Evolutionary conservation across 352 stramenopile species (phyloP).

Genomic region (Phytophthora sp.): DNA sequence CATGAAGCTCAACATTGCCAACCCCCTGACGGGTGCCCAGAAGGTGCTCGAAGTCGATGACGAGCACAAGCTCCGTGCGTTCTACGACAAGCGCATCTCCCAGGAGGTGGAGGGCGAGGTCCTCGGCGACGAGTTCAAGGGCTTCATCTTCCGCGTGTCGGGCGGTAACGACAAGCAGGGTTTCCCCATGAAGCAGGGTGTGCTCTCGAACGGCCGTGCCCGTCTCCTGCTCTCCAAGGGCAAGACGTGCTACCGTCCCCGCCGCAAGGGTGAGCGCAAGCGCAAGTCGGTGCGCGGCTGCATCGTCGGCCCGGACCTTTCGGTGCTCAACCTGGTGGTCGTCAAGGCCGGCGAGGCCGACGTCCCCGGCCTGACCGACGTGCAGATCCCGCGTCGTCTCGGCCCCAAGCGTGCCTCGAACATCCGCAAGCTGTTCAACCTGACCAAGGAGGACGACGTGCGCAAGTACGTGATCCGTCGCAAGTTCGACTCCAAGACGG

Average conservation of each 20-base stretch:
- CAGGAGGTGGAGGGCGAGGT: slow-evolving; percentile 99
- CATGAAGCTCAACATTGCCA: slow-evolving; percentile 99
- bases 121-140: slow-evolving; percentile 99
- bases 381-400: slow-evolving; percentile 95
- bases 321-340: slow-evolving; percentile 99
- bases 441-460: slow-evolving; percentile 99
- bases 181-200: slow-evolving; percentile 99
- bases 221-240: slow-evolving; percentile 98
- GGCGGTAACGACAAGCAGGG: slow-evolving; percentile 99
- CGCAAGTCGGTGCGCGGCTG: slow-evolving; percentile 99
- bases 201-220: slow-evolving; percentile 98
- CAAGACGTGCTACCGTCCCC: slow-evolving; percentile 96
- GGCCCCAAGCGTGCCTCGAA: slow-evolving; percentile 99
- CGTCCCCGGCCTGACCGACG: slow-evolving; percentile 97
- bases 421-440: slow-evolving; percentile 99
- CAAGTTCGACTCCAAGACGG: slow-evolving; percentile 99
- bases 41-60: slow-evolving; percentile 99
- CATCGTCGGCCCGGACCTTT: slow-evolving; percentile 99
- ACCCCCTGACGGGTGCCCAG: slow-evolving; percentile 97
- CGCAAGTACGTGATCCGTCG: slow-evolving; percentile 99
- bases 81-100: slow-evolving; percentile 99
- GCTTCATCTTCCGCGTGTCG: slow-evolving; percentile 98
- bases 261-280: slow-evolving; percentile 97
- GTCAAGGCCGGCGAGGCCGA: slow-evolving; percentile 97
- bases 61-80: slow-evolving; percentile 98